phyloP scores from a whole-genome alignment of 2,329 filamentous ascomycete species.

The Colletotrichum orchidophilum region DNA sequence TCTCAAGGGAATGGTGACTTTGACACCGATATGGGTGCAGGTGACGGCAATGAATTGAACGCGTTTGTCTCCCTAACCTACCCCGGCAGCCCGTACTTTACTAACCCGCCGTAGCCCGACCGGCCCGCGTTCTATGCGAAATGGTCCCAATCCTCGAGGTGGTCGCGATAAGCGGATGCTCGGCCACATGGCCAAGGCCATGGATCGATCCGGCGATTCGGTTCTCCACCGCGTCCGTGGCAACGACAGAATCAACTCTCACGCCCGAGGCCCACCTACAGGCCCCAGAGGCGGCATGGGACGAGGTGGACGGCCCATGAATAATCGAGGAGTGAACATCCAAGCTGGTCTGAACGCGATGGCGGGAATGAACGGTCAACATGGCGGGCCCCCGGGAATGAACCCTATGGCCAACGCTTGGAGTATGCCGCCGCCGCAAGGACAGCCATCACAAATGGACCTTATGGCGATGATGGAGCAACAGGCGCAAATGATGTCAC shows the following conservation, averaged over 20 bases:
- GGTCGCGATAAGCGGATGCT: conserved; percentile 84
- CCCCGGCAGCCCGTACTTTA: conserved; percentile 30
- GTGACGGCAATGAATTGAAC: conserved; percentile 60
- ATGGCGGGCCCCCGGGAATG: conserved; percentile 48
- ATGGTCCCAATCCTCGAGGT: conserved; percentile 64
- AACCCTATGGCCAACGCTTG: conserved; percentile 50
- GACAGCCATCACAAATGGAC: conserved; percentile 59
- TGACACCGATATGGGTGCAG: conserved; percentile 79
- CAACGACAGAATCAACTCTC: conserved; percentile 82
- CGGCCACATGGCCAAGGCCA: conserved; percentile 82
- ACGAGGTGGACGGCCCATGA: conserved; percentile 59
- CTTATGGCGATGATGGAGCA: conserved; percentile 85
- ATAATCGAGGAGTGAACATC: conserved; percentile 60
- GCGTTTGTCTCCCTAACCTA: conserved; percentile 59
- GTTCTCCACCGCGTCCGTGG: conserved; percentile 83
- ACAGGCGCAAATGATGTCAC: conserved; percentile 86
- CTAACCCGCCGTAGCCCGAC: conserved; percentile 77
- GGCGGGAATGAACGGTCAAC: conserved; percentile 45
- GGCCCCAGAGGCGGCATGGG: conserved; percentile 71
- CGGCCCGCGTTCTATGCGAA: conserved; percentile 94
- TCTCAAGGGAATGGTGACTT: conserved; percentile 56
- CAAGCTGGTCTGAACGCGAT: conserved; percentile 58
- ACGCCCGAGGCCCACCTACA: conserved; percentile 74
- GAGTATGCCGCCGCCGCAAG: conserved; percentile 51
- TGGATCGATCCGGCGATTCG: conserved; percentile 81